Base-by-base conservation (phyloP, 1,284 basidiomycete species). In the Grifola frondosa region DNA sequence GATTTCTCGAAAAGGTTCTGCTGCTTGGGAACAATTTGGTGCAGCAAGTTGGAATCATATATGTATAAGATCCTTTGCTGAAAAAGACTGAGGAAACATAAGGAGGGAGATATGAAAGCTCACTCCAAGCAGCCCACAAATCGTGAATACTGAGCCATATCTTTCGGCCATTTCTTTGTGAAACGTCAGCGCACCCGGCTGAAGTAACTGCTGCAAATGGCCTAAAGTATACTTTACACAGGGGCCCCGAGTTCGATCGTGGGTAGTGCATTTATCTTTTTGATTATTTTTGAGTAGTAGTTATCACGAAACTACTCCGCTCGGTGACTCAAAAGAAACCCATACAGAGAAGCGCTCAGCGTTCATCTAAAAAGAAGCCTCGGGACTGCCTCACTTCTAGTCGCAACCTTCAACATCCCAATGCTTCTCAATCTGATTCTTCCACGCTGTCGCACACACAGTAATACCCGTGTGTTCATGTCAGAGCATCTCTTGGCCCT, bases 21-120 rank as follows among this genome's bases (percentile, higher is more conserved):
- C 8, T 51, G 46, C 37, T 51, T 51, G 26, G 46, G 30, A 10
- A 51, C 11, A 7, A 51, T 19, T 12, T 30, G 44, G 20, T 51
- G 49, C 15, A 51, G 20, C 3, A 46, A 42, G 16, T 30, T 45
- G 6, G 49, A 46, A 19, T 51, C 49, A 17, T 38, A 31, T 7
- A 46, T 20, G 3, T 42, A 23, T 1, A 51, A 22, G 24, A 51
- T 31, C 6, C 40, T 40, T 4, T 34, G 40, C 48, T 49, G 23
- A n/a, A n/a, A 9, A 16, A 21, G 16, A 6, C 26, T 37, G 2
- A 31, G 23, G 5, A 7, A 5, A 2, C 8, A 10, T 25, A 11
- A 9, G 20, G 7, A 4, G 22, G n/a, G 3, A 6, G 12, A 12
- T 5, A n/a, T n/a, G 10, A 12, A 11, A 2, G 31, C 43, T 4